Evolutionary conservation across 2,329 filamentous ascomycete genomes (phyloP).

Genomic region (Calonectria hongkongensis): DNA sequence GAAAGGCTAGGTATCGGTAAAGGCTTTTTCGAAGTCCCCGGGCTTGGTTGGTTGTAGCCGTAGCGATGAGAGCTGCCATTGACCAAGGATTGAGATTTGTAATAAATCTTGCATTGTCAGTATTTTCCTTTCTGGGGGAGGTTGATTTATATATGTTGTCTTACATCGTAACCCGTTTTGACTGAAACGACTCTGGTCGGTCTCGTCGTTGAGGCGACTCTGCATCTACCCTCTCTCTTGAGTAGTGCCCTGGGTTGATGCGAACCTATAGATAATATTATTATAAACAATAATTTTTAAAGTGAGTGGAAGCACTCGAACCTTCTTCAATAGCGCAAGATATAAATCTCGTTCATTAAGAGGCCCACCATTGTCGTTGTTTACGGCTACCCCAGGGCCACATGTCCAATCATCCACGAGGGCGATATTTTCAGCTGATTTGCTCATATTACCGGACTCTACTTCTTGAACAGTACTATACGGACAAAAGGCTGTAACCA

Average conservation of each 20-base stretch:
- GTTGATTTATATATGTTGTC: not conserved
- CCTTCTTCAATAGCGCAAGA: not conserved
- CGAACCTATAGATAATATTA: not conserved
- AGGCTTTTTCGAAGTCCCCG: not conserved
- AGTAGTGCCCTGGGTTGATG: not conserved
- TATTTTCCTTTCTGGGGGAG: too few relatives aligned
- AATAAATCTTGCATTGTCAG: not conserved
- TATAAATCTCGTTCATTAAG: not conserved
- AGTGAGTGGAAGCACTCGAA: not conserved
- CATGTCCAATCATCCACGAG: not conserved
- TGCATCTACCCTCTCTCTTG: not conserved
- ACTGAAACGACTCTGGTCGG: not conserved
- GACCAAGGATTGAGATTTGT: not conserved
- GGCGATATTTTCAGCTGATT: not conserved
- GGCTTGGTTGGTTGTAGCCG: not conserved
- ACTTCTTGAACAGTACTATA: not conserved
- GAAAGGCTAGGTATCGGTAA: not conserved
- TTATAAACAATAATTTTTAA: not conserved
- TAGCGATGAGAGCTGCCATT: not conserved
- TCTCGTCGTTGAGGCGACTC: not conserved
- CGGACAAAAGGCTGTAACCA: not conserved
- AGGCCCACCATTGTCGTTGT: not conserved
- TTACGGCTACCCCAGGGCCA: not conserved
- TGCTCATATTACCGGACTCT: not conserved
- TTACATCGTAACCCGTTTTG: not conserved